These are phyloP conservation scores for Alternaria gansuensis DNA, from an alignment of 2,329 filamentous ascomycete genomes.

Conservation along the genomic window DNA sequence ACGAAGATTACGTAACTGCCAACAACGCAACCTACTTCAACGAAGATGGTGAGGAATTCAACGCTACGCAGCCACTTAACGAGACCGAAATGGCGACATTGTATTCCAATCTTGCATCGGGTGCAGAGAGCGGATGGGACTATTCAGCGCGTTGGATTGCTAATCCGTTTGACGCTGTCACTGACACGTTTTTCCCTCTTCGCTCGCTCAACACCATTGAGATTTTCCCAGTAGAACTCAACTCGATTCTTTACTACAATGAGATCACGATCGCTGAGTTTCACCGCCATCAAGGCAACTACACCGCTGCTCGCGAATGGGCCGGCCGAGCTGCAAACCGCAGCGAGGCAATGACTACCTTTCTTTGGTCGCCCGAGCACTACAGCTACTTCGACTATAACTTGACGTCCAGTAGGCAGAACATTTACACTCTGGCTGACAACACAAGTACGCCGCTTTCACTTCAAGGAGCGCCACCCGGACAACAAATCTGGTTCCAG, in stretches of 20 bases:
- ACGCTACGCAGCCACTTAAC: conserved; percentile 61
- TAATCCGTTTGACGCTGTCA: conserved; percentile 65
- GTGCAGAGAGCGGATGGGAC: conserved; percentile 73
- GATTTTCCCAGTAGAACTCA: conserved; percentile 71
- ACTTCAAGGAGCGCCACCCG: conserved; percentile 59
- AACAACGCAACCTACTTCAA: conserved; percentile 71
- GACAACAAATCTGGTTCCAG: conserved; percentile 66
- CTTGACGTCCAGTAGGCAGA: conserved; percentile 65
- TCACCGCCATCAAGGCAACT: conserved; percentile 62
- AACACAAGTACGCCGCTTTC: conserved; percentile 54
- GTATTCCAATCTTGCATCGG: conserved; percentile 70
- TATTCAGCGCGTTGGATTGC: conserved; percentile 68
- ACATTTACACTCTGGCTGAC: conserved; percentile 61
- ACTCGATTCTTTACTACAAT: conserved; percentile 73
- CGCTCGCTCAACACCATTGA: conserved; percentile 68
- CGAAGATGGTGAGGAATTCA: conserved; percentile 66
- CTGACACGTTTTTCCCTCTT: conserved; percentile 71
- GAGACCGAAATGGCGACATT: conserved; percentile 62
- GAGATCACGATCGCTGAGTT: conserved; percentile 68
- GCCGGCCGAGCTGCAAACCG: conserved; percentile 61
- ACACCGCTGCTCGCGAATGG: conserved; percentile 61
- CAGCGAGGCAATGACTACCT: conserved; percentile 68
- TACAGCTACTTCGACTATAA: conserved; percentile 76
- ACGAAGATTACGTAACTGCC: conserved; percentile 72
- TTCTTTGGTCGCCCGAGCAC: conserved; percentile 71